Evolutionary conservation across 73 alveolate genomes (phyloP).

Genomic region (Strombidium stylifer): DNA sequence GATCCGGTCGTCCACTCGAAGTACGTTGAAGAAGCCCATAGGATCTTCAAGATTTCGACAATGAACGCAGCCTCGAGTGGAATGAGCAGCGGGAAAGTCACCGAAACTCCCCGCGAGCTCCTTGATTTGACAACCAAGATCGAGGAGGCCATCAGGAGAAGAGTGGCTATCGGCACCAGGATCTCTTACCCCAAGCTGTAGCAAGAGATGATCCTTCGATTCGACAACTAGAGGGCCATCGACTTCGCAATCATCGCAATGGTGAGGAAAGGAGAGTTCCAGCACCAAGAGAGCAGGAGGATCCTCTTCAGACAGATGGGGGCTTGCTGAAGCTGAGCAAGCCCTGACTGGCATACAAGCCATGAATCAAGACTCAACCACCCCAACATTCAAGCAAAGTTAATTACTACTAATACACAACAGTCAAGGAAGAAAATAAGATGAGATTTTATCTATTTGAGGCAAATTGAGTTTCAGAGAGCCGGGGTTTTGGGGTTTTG

Average conservation of each 20-base stretch:
- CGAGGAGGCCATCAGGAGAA: slow-evolving; percentile 94
- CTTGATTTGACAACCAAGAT: slow-evolving; percentile 73
- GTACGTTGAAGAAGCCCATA: slow-evolving; percentile 99
- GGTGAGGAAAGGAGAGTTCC: slow-evolving; percentile 80
- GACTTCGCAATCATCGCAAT: slow-evolving; percentile 84
- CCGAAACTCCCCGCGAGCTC: slow-evolving; percentile 81
- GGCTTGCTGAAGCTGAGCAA: too few relatives aligned
- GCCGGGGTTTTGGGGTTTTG: too few relatives aligned
- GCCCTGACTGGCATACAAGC: too few relatives aligned
- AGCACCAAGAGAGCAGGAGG: slow-evolving; percentile 82
- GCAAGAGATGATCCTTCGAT: slow-evolving; percentile 79
- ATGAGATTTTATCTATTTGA: too few relatives aligned
- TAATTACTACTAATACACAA: too few relatives aligned
- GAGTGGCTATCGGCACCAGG: slow-evolving; percentile 89
- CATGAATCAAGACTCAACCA: too few relatives aligned
- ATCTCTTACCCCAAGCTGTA: slow-evolving; percentile 83
- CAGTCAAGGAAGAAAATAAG: too few relatives aligned
- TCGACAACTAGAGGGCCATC: slow-evolving; percentile 80
- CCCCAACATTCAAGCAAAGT: too few relatives aligned
- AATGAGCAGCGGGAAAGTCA: slow-evolving; percentile 67
- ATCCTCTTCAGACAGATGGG: slow-evolving; percentile 85
- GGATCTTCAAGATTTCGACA: slow-evolving; percentile 97
- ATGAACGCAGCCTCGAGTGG: slow-evolving; percentile 93
- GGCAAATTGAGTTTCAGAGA: too few relatives aligned
- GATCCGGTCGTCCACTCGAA: slow-evolving; percentile 82